Conservation (phyloP, 805 yeast genomes). For the Candida taoyuanica region DNA sequence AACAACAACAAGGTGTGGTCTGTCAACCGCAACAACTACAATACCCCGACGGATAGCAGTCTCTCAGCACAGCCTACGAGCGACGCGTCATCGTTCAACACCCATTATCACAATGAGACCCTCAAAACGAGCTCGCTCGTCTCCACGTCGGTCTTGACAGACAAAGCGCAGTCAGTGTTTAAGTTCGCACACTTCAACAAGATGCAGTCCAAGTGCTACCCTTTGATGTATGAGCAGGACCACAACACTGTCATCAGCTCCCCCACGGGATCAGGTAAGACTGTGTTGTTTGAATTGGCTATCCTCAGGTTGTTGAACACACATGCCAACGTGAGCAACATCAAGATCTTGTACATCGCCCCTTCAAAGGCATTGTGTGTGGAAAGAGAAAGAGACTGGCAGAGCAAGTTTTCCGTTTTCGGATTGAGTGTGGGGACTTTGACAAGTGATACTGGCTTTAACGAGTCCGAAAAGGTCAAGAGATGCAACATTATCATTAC, state of each 20-base stretch:
- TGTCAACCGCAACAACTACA: too few species aligned
- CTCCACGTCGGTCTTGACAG: conserved; percentile 31
- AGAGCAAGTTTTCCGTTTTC: conserved; percentile 32
- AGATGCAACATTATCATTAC: conserved; percentile 46
- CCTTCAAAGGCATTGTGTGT: conserved; percentile 56
- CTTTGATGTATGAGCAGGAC: conserved; percentile 30
- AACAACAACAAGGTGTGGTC: too few species aligned
- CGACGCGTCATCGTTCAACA: conserved; percentile 9
- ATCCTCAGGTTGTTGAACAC: conserved; percentile 35
- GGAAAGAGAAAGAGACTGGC: conserved; percentile 47
- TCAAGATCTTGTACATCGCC: conserved; percentile 46
- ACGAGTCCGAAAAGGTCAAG: conserved; percentile 41
- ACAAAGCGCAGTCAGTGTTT: conserved; percentile 33
- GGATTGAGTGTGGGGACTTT: conserved; percentile 44
- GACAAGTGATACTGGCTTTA: conserved; percentile 48
- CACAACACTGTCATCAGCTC: conserved; percentile 45
- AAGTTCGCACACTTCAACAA: conserved; percentile 36
- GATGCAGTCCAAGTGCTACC: conserved; percentile 47
- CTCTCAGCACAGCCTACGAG: too few species aligned
- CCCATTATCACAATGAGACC: conserved; percentile 7
- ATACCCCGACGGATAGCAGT: too few species aligned
- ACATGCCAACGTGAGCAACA: conserved; percentile 21
- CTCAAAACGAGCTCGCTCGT: conserved; percentile 1
- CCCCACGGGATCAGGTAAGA: conserved; percentile 60
- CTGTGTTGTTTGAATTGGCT: conserved; percentile 50